These are phyloP conservation scores for Barbatosphaeria neglecta DNA, from an alignment of 495 filamentous ascomycete species.

Conservation along the genomic window DNA sequence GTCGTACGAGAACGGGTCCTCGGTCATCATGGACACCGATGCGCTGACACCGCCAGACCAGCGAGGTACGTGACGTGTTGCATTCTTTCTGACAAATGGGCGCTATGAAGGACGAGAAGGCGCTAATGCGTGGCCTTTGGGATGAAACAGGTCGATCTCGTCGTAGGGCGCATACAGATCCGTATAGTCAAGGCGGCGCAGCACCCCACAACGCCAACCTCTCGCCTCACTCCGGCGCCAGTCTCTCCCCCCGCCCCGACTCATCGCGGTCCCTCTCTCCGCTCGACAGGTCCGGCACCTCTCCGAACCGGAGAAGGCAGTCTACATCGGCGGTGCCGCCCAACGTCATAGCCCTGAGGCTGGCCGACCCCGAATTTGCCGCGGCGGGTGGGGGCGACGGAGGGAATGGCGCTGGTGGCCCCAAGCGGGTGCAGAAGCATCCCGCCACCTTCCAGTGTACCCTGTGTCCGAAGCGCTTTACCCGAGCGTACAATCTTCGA, in stretches of 20 bases:
- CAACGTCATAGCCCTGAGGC: constrained; percentile 83
- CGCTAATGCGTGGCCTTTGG: constrained; percentile 1
- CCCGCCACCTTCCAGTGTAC: constrained; percentile 84
- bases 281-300: constrained; percentile 44
- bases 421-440: constrained; percentile 85
- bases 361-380: constrained; percentile 79
- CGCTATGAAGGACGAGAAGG: neutral
- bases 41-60: constrained; percentile 69
- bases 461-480: constrained; percentile 79
- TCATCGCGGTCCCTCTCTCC: constrained; percentile 60
- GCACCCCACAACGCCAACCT: constrained; percentile 26
- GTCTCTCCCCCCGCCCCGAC: constrained; percentile 35
- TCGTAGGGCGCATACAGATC: constrained; percentile 64
- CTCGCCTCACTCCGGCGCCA: constrained; percentile 31
- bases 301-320: constrained; percentile 60
- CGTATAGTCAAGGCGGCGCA: constrained; percentile 38
- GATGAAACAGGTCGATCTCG: constrained; percentile 42
- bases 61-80: constrained; percentile 48
- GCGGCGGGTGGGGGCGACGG: constrained; percentile 32
- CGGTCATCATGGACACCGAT: constrained; percentile 58
- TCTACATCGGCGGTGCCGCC: constrained; percentile 80
- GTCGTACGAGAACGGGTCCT: constrained; percentile 62
- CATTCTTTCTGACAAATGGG: neutral
- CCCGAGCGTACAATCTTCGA: constrained; percentile 78
- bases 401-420: constrained; percentile 26